Base-by-base conservation (phyloP, 257 asterid genomes). In the Ophiorrhiza pumila region DNA sequence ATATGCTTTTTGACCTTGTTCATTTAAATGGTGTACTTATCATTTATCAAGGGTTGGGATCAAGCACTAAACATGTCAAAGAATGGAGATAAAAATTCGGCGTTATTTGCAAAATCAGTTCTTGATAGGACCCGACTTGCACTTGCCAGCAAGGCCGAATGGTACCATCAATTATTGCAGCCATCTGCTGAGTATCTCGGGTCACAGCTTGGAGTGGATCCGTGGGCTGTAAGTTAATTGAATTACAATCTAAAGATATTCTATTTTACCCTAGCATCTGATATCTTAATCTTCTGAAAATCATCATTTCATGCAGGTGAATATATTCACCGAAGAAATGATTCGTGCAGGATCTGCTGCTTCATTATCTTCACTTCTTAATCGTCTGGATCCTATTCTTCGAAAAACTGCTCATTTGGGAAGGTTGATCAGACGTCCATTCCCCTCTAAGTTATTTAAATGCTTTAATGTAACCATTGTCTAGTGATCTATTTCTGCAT, bases 301-400 rank as follows among this genome's bases (percentile, higher is more conserved):
- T 56, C 49, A 66, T 68, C 73, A 50, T 72, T 73, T 71, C 53
- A 18, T 85, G 88, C 86, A 95, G 99, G 85, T 95, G 68, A 82
- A 83, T 71, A 92, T 95, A 83, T 95, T 95, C 79, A 95, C 99
- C 70, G 99, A 95, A 86, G 99, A 95, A 85, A 87, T 95, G 69
- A 90, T 89, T 69, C 89, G 99, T 68, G 98, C 96, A 59, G 99
- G 99, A 80, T 90, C 98, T 74, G 97, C 99, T 76, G 98, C 99
- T 82, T 83, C 98, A 35, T 82, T 95, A 72, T 95, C 99, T 80
- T 82, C 96, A 71, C 97, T 95, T 82, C 91, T 92, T 68, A 95
- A 90, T 83, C 87, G 99, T 70, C 98, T 95, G 10, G 97, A 95
- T 84, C 99, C 99, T 58, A 74, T 92, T 81, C 98, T 95, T 76